Evolutionary conservation across 495 filamentous ascomycete species (phyloP).

Genomic region (Penicilliopsis zonata): DNA sequence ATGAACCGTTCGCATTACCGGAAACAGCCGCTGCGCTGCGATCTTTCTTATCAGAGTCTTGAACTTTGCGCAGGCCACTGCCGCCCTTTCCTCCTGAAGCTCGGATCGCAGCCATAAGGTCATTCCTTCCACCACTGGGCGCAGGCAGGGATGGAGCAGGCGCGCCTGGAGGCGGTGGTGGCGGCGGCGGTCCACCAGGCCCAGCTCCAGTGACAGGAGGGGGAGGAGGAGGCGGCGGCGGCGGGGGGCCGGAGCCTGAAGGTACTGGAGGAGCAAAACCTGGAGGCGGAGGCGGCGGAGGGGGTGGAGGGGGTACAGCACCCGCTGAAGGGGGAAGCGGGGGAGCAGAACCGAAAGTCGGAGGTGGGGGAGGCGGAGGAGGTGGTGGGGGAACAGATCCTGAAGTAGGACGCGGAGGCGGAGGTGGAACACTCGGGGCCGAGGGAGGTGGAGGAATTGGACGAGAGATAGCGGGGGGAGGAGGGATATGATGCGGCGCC

Average conservation of each 20-base stretch:
- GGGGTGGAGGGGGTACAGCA: conserved; percentile 4
- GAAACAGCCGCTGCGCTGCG: conserved; percentile 62
- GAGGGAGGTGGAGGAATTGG: conserved; percentile 22
- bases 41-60: conserved; percentile 63
- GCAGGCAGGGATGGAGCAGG: conserved; percentile 44
- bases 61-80: conserved; percentile 69
- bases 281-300: conserved; percentile 34
- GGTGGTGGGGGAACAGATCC: conserved; percentile 19
- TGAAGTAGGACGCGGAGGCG: conserved; percentile 16
- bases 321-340: conserved; percentile 19
- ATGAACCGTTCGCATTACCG: conserved; percentile 38
- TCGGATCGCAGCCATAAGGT: conserved; percentile 74
- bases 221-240: conserved; percentile 50
- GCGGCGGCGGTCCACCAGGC: conserved; percentile 21
- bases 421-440: conserved; percentile 19
- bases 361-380: conserved; percentile 14
- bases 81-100: conserved; percentile 59
- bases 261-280: conserved; percentile 18
- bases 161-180: conserved; percentile 45
- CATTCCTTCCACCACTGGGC: conserved; percentile 39
- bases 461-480: conserved; percentile 26
- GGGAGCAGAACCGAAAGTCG: conserved; percentile 26
- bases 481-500: conserved; percentile 33
- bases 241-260: conserved; percentile 16
- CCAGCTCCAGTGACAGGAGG: conserved; percentile 33